Conservation (phyloP, 2,329 filamentous ascomycete species). For the Emmonsia crescens region DNA sequence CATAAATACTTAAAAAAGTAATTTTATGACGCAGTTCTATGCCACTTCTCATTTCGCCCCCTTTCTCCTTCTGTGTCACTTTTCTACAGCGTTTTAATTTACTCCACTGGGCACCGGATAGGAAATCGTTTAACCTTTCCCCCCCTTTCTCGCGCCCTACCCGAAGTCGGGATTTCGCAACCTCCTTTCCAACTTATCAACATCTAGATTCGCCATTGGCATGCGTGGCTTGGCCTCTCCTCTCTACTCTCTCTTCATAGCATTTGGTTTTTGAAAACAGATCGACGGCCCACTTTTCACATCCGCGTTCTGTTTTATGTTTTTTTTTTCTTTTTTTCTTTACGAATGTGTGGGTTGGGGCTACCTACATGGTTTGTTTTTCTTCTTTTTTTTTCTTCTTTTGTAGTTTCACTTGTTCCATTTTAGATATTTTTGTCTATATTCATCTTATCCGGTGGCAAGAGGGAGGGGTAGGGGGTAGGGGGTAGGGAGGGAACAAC, state of each 20-base stretch:
- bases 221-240: background rate
- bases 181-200: background rate
- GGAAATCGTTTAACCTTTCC: background rate
- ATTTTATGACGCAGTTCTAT: background rate
- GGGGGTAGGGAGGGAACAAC: background rate
- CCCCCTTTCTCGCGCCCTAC: background rate
- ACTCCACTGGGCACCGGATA: background rate
- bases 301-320: too few relatives aligned
- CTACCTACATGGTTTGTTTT: background rate
- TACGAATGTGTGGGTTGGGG: background rate
- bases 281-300: background rate
- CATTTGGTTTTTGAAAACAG: background rate
- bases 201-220: background rate
- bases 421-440: background rate
- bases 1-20: background rate
- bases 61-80: background rate
- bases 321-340: background rate
- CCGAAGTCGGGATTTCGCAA: background rate
- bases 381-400: background rate
- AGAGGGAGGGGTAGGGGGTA: background rate
- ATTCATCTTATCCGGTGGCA: background rate
- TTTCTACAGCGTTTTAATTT: background rate
- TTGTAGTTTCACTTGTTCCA: background rate
- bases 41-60: background rate
- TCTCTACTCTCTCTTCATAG: constrained; percentile 2